Conservation (phyloP, 176 grass and related monocot genomes). For the Sorghum bicolor region Sorghum_bicolor_NCBIv3 NC_012875.2:47321001-47321500, state of each 20-base stretch:
- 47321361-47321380: constrained; percentile 53
- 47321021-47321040: not conserved
- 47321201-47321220: constrained; percentile 30
- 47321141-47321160: not conserved
- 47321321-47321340: constrained; percentile 72
- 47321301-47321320: constrained; percentile 74
- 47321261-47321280: constrained; percentile 69
- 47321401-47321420: constrained; percentile 83
- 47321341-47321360: constrained; percentile 53
- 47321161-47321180: constrained; percentile 10
- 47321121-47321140: not conserved
- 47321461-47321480: constrained; percentile 68
- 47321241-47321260: constrained; percentile 74
- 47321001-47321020: constrained; percentile 13
- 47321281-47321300: constrained; percentile 57
- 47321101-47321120: constrained; percentile 23
- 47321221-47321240: constrained; percentile 71
- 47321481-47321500: constrained; percentile 49
- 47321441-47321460: constrained; percentile 61
- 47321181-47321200: constrained; percentile 18
- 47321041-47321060: constrained; percentile 42
- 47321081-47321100: constrained; percentile 24
- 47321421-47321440: constrained; percentile 64
- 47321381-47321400: constrained; percentile 80
- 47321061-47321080: constrained; percentile 50